phyloP scores from a whole-genome alignment of 1,284 basidiomycete species.

The Cerioporus squamosus region DNA sequence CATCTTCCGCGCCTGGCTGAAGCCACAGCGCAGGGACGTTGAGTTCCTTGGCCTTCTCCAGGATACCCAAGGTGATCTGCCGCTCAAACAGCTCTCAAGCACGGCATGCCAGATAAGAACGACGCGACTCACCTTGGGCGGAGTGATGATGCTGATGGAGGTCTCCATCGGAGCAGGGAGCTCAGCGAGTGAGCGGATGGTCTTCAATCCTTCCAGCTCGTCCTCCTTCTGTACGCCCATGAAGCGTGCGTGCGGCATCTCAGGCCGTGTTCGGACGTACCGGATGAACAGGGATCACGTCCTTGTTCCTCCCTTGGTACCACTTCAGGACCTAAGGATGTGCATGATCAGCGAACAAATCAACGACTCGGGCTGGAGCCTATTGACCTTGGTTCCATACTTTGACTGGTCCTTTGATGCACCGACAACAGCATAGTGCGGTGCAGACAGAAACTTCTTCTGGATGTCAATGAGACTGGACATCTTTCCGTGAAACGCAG shows the following conservation, averaged over 20 bases:
- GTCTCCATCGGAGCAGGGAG: too few relatives aligned
- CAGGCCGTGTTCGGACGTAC: constrained; percentile 35
- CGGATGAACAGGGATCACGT: constrained; percentile 75
- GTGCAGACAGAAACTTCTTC: constrained; percentile 62
- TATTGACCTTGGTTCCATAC: constrained; percentile 70
- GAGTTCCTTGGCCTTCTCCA: constrained; percentile 67
- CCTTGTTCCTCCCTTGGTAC: constrained; percentile 67
- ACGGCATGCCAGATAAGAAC: not conserved
- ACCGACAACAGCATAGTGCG: constrained; percentile 75
- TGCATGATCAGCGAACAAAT: not conserved
- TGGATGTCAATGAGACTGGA: constrained; percentile 43
- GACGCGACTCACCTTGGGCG: not conserved
- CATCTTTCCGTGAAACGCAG: constrained; percentile 29
- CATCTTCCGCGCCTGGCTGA: constrained; percentile 85
- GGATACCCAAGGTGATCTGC: constrained; percentile 68
- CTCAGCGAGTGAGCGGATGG: constrained; percentile 39
- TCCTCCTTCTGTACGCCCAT: constrained; percentile 55
- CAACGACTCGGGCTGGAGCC: not conserved
- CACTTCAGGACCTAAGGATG: constrained; percentile 69
- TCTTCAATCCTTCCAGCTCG: constrained; percentile 64
- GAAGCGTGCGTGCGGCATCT: constrained; percentile 1
- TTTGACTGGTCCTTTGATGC: constrained; percentile 79
- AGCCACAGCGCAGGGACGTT: constrained; percentile 78
- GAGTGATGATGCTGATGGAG: not conserved
- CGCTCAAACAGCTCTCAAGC: not conserved